Evolutionary conservation across 2,329 filamentous ascomycete genomes (phyloP), one percentile per base, ranked within the genome.

Genomic region (Colletotrichum chlorophyti): DNA sequence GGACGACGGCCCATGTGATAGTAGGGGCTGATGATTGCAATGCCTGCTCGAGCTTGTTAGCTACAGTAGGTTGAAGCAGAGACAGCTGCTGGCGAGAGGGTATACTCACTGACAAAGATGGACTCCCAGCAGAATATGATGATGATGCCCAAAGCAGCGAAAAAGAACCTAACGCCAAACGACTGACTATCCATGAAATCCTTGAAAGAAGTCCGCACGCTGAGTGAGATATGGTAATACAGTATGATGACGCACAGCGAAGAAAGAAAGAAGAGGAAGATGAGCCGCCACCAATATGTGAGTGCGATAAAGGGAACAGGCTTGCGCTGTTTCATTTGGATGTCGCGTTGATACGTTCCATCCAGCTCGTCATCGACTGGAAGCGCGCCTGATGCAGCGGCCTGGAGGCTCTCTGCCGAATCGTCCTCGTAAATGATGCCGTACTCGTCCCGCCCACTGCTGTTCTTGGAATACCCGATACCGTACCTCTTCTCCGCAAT

Each of bases 1-100:
- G 74, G 70, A 4, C 65, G 70, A 2, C 64, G 41, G 3, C 68
- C 64, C 63, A 82, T 75, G 37, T 76, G 69, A 19, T 74, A 71
- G 61, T 77, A 81, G 1, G 80, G 79, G 12, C 72, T 73, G 32
- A 79, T 70, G 48, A 75, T 75, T 8, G 78, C 75, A 41, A 81
- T 72, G 49, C 77, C 80, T 82, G 45, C 19, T 48, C 43, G 19
- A 9, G 5, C 11, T 5, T 23, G 46, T 60, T 48, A 55, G 58
- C 14, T 37, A 48, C 23, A 11, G 6, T 21, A 42, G 14, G 12
- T 3, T 3, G 7, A 26, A n/a, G 40, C n/a, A n/a, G n/a, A n/a
- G n/a, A n/a, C n/a, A n/a, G n/a, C n/a, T n/a, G 14, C 11, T n/a
- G 23, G 14, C 3, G 14, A 4, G 14, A 24, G 32, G 21, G 27